phyloP scores from a whole-genome alignment of 73 alveolate genomes.

The Paramecium primaurelia region DNA sequence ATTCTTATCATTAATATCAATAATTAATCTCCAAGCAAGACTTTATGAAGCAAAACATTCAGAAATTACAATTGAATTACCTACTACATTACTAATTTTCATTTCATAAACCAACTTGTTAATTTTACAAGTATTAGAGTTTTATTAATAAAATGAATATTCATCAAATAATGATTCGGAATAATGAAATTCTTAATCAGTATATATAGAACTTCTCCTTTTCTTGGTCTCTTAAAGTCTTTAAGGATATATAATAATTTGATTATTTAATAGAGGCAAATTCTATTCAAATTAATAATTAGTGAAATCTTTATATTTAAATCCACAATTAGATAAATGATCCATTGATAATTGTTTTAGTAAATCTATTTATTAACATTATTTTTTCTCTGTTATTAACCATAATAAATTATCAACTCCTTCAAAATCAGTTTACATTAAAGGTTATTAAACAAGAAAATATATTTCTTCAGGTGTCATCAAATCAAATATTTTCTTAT shows the following conservation, averaged over 20 bases:
- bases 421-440: background rate
- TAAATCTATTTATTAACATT: background rate
- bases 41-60: conserved; percentile 18
- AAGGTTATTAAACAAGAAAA: background rate
- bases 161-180: background rate
- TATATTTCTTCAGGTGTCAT: conserved; percentile 8
- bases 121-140: background rate
- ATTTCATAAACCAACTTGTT: conserved; percentile 18
- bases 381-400: background rate
- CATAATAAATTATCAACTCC: conserved; percentile 28
- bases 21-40: conserved; percentile 10
- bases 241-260: background rate
- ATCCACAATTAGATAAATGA: conserved; percentile 5
- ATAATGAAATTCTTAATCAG: background rate
- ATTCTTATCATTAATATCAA: background rate
- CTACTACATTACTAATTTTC: background rate
- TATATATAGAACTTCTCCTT: background rate
- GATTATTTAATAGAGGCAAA: background rate
- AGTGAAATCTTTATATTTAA: background rate
- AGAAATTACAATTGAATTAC: background rate
- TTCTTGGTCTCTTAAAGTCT: background rate
- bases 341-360: background rate
- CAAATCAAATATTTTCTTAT: background rate
- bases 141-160: background rate
- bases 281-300: background rate